phyloP scores from a whole-genome alignment of 352 stramenopile genomes.

The Elongisporangium undulatum region DNA sequence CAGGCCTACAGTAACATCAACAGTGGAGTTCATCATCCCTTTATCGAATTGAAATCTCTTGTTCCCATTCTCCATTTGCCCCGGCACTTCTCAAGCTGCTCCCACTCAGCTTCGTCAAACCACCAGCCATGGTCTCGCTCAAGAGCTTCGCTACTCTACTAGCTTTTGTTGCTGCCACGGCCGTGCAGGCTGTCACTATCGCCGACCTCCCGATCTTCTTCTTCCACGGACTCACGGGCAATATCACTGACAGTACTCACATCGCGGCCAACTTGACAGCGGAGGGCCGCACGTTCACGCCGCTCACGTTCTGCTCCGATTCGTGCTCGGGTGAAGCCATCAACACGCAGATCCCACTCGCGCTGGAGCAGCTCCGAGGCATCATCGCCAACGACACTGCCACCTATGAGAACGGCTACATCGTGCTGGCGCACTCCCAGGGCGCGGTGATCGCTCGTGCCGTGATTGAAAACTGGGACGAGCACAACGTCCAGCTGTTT shows the following conservation, averaged over 20 bases:
- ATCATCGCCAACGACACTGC: conserved; percentile 5
- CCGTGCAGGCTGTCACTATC: too few relatives aligned
- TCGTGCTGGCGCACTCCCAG: conserved; percentile 26
- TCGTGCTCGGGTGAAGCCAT: conserved; percentile 16
- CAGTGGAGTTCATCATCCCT: too few relatives aligned
- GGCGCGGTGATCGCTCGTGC: conserved; percentile 17
- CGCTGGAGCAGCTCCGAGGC: conserved; percentile 14
- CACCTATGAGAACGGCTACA: conserved; percentile 18
- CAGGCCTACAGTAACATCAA: neutral
- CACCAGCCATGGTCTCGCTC: too few relatives aligned
- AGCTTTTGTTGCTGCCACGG: too few relatives aligned
- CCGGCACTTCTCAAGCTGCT: too few relatives aligned
- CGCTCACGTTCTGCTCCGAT: conserved; percentile 20
- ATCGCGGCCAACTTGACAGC: conserved; percentile 15
- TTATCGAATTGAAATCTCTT: too few relatives aligned
- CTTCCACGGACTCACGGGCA: conserved; percentile 20
- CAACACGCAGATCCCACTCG: conserved; percentile 14
- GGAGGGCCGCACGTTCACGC: conserved; percentile 10
- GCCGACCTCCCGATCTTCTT: conserved; percentile 20
- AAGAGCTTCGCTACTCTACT: too few relatives aligned
- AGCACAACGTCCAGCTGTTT: conserved; percentile 19
- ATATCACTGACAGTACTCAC: conserved; percentile 1
- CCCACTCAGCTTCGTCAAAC: too few relatives aligned
- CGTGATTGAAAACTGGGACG: conserved; percentile 26
- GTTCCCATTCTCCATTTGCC: neutral